phyloP scores from a whole-genome alignment of 169 alveolate species.

The Plasmodium gonderi region DNA sequence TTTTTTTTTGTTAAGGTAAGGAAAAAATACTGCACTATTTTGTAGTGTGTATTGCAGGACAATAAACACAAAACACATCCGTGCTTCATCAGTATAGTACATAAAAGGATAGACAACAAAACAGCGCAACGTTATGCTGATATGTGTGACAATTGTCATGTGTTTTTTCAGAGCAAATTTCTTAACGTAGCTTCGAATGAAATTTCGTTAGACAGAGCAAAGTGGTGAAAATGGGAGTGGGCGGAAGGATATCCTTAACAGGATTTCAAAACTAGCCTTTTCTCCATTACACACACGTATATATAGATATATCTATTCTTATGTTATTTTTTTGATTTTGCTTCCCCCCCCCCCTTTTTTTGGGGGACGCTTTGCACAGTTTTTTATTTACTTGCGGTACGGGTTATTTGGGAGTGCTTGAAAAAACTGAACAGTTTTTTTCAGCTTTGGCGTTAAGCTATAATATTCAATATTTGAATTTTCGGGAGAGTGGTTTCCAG shows the following conservation, averaged over 20 bases:
- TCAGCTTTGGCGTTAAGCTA: constrained; percentile 69
- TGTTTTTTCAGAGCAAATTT: too few relatives aligned
- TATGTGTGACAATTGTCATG: too few relatives aligned
- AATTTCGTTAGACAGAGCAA: too few relatives aligned
- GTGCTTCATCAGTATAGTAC: not conserved
- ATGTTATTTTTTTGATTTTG: not conserved
- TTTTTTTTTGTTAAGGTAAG: not conserved
- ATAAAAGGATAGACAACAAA: too few relatives aligned
- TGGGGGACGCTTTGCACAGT: too few relatives aligned
- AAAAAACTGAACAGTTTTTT: constrained; percentile 61
- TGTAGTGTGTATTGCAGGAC: not conserved
- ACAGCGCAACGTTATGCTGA: too few relatives aligned
- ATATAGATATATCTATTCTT: too few relatives aligned
- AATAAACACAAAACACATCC: not conserved
- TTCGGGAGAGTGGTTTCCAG: constrained; percentile 34
- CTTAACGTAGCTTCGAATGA: too few relatives aligned
- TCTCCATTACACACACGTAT: too few relatives aligned
- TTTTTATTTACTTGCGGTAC: constrained; percentile 27
- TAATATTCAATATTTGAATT: constrained; percentile 56
- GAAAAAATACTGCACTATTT: not conserved
- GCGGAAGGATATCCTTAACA: too few relatives aligned
- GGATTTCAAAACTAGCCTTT: too few relatives aligned
- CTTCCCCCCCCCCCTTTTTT: not conserved
- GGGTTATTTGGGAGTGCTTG: constrained; percentile 49
- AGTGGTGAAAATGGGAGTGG: too few relatives aligned